Base-by-base conservation (phyloP, 805 yeast genomes). In the Ogataea ramenticola region DNA sequence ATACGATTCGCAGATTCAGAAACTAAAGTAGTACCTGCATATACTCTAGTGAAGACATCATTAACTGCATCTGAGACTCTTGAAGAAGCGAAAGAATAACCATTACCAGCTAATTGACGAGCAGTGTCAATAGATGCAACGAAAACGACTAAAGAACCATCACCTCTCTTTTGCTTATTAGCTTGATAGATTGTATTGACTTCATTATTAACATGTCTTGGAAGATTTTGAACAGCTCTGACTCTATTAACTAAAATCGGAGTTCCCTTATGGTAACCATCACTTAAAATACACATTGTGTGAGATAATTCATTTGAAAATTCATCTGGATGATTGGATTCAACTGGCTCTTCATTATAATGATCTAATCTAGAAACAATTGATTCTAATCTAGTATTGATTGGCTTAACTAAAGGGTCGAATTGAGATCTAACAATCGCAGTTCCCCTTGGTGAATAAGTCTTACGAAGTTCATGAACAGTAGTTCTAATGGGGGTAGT, bases 371-470 rank as follows among this genome's bases (percentile, higher is more conserved):
- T 38, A 34, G 65, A 59, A 26, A 77, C 68, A 21, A 68, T 52
- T 2, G 66, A 58, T 48, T 73, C 80, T 42, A 84, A 59, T 30
- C 69, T 64, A 31, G 70, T 62, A 63, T 84, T 87, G 38, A 82
- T 38, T 26, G 93, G 90, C 32, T 67, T 69, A 39, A 84, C 65
- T 12, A 81, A 31, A 4, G 86, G 82, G 59, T 82, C 88, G 20
- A 81, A 54, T 21, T 75, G 71, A n/a, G 82, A 69, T 50, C 87
- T 70, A 33, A 84, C 50, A 41, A 80, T 57, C 35, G 86, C 83
- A 54, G 77, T 78, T 21, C 87, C 87, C 27, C 77, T 66, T 8
- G 76, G 70, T 54, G 80, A 79, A 55, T 78, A 74, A 43, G 63
- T 64, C 41, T 67, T 68, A 49, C 84, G 79, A 46, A 72, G 62